Conservation (phyloP, 1,139 yeast genomes). For the Saccharomyces hybrid region DNA sequence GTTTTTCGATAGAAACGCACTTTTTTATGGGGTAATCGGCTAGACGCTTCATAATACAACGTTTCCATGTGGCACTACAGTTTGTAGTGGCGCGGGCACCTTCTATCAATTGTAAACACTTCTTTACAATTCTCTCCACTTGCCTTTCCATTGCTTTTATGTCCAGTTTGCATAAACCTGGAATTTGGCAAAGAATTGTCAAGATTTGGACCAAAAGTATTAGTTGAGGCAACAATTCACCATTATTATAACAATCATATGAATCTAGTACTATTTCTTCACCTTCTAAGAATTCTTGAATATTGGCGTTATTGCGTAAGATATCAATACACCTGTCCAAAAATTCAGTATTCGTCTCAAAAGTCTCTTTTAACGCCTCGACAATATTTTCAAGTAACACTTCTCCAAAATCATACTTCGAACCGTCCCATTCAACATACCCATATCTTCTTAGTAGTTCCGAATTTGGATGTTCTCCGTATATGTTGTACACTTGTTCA, state of each 20-base stretch:
- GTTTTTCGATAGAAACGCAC: conserved; percentile 22
- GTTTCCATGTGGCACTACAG: conserved; percentile 24
- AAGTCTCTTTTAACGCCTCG: conserved; percentile 17
- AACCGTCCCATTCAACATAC: conserved; percentile 71
- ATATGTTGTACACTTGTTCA: conserved; percentile 77
- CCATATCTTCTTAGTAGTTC: conserved; percentile 88
- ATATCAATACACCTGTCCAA: conserved; percentile 25
- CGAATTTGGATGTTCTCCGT: conserved; percentile 85
- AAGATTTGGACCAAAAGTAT: conserved; percentile 45
- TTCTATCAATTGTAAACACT: conserved; percentile 31
- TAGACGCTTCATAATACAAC: conserved; percentile 24
- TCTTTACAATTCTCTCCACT: conserved; percentile 26
- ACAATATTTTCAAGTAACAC: conserved; percentile 42
- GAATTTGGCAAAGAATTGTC: conserved; percentile 16
- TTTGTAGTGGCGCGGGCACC: conserved; percentile 26
- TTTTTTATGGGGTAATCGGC: conserved; percentile 30
- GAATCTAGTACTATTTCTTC: conserved; percentile 49
- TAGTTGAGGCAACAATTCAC: conserved; percentile 53
- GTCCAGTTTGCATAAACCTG: conserved; percentile 8
- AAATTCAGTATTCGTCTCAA: conserved; percentile 26
- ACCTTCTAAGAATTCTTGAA: conserved; percentile 38
- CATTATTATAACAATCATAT: conserved; percentile 53
- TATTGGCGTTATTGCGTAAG: conserved; percentile 28
- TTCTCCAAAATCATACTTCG: conserved; percentile 78
- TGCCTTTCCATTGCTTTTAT: conserved; percentile 9